Evolutionary conservation across 116 monocot genomes (phyloP), one percentile per base, ranked within the genome.

Genomic region (Phalaenopsis hybrid): DNA sequence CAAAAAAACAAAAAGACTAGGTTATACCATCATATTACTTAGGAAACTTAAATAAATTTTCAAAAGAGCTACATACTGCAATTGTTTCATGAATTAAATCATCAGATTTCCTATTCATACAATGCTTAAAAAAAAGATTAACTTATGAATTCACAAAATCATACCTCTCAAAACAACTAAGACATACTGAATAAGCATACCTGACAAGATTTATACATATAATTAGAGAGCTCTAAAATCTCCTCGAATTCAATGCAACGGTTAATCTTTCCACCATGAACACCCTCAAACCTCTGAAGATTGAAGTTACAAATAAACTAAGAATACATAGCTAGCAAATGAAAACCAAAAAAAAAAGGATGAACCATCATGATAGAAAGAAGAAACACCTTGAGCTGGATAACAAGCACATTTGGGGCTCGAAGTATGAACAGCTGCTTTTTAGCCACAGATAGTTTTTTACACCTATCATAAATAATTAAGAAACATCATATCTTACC

Each of bases 361-460:
- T 50, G 41, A 45, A 45, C 43, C 13, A 45, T 17, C 20, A 75
- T 16, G 17, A 75, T 75, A 75, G 75, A 76, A 76, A n/a, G 76
- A 51, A 74, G 78, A 5, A 57, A 83, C 8, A 98, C 98, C 91
- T 98, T 98, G 79, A 98, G 92, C 82, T 98, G 98, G 46, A 98
- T 86, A 44, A 98, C 98, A 81, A 98, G 95, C 28, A 98, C 98
- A 88, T 98, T 95, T 25, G 98, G 98, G 15, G 98, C 92, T 57
- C 85, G 85, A 59, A 89, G 87, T 33, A 98, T 45, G 75, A 92
- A 95, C 90, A 98, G 88, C 81, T 98, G 98, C 87, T 98, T 98
- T 65, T 79, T 90, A 20, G 98, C 98, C 37, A 87, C 89, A 31
- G 89, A 89, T 17, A 98, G 84, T 79, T 98, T 95, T 85, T 93